Base-by-base conservation (phyloP, 2,329 filamentous ascomycete species). In the Gremmenia infestans region DNA sequence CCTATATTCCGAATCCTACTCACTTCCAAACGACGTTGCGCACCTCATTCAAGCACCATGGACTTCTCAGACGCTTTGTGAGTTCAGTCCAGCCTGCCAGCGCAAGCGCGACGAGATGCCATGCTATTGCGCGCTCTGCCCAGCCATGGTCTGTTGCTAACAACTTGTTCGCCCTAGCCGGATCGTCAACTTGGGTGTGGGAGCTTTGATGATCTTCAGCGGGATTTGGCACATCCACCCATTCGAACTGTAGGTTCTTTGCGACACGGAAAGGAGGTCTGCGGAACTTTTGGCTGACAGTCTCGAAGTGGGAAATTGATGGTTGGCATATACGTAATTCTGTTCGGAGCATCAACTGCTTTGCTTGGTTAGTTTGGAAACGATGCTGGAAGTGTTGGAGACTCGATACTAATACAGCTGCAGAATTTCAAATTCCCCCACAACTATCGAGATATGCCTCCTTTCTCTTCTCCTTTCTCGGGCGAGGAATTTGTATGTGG, bases 381-480 rank as follows among this genome's bases (percentile, higher is more conserved):
- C 19, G 17, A 35, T 49, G n/a, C 43, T 45, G 35, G 17, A 23
- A 49, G 17, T 19, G n/a, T 17, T 43, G 48, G 22, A 35, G 12
- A 25, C 4, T 14, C 25, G 11, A 50, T 50, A 36, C 48, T 57
- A 25, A 57, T 22, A n/a, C n/a, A 5, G 48, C 19, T 32, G 12
- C 54, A 80, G 94, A 99, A 75, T 96, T 97, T 78, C 88, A 96
- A 74, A 93, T 97, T 66, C 93, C 94, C 50, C 90, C 92, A 57
- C 92, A 96, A 72, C 81, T 96, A 53, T 88, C 91, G 56, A 87
- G 91, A 76, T 96, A 97, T 78, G 93, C 91, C 53, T 96, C 91
- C 11, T 99, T 99, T 80, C 86, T 97, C 74, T 97, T 97, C 80
- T 96, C 90, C 56, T 97, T 99, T 81, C 77, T 97, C 65, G 94